phyloP scores from a whole-genome alignment of 1,284 basidiomycete species.

The Stereum hirsutum region DNA sequence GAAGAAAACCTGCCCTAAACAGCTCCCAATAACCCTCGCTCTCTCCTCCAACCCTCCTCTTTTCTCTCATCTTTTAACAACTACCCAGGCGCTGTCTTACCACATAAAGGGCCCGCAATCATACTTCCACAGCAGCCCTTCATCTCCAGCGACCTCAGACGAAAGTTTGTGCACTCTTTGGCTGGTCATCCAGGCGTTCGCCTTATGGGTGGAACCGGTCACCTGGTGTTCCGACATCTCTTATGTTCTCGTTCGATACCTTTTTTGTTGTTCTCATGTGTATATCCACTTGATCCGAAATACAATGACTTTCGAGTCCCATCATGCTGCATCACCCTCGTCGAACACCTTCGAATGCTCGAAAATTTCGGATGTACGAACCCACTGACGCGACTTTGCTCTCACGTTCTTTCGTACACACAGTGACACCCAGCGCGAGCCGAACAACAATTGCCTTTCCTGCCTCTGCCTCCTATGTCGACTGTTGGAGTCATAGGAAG shows the following conservation, averaged over 20 bases:
- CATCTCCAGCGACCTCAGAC: conserved; percentile 7
- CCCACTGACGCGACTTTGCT: too few relatives aligned
- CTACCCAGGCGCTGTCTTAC: conserved; percentile 7
- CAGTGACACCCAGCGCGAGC: too few relatives aligned
- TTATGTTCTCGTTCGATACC: background rate
- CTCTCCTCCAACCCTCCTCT: conserved; percentile 4
- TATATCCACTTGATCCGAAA: too few relatives aligned
- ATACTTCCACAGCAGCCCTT: conserved; percentile 1
- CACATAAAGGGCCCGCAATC: conserved; percentile 4
- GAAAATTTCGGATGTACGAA: too few relatives aligned
- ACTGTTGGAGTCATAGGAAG: too few relatives aligned
- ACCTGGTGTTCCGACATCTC: conserved; percentile 13
- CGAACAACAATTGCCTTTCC: too few relatives aligned
- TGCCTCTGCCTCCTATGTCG: too few relatives aligned
- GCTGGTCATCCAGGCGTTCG: conserved; percentile 9
- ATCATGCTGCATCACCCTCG: too few relatives aligned
- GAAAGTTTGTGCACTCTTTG: conserved; percentile 6
- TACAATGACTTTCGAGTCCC: too few relatives aligned
- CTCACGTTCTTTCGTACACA: too few relatives aligned
- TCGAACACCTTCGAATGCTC: too few relatives aligned
- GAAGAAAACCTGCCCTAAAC: conserved; percentile 4
- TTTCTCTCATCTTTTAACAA: conserved; percentile 7
- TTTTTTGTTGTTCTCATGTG: background rate
- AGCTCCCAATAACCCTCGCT: background rate
- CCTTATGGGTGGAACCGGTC: conserved; percentile 13